Evolutionary conservation across 305 asterid species (phyloP).

Genomic region (Ajuga reptans): DNA sequence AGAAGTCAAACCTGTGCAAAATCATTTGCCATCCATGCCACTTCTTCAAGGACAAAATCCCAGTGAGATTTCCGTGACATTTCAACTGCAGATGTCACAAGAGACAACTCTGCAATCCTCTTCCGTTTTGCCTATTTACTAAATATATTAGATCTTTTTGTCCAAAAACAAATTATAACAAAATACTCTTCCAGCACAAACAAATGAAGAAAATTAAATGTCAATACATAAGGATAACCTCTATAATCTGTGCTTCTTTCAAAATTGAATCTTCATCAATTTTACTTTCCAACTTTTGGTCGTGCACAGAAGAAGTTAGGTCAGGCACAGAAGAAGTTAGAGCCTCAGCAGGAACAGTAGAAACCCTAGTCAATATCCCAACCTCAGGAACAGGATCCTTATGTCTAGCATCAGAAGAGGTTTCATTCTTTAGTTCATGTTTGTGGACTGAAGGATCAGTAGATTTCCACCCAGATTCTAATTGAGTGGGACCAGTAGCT

Average conservation of each 20-base stretch:
- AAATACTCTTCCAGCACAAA: conserved; percentile 14
- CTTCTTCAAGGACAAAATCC: conserved; percentile 92
- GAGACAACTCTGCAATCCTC: conserved; percentile 62
- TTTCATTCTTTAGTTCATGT: conserved; percentile 26
- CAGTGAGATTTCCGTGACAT: conserved; percentile 59
- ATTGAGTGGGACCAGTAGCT: conserved; percentile 26
- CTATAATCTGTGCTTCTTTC: conserved; percentile 81
- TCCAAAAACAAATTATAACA: conserved; percentile 7
- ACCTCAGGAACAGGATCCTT: conserved; percentile 33
- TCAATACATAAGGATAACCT: conserved; percentile 43
- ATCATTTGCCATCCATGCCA: conserved; percentile 97
- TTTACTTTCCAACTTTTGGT: conserved; percentile 29
- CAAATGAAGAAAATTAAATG: conserved; percentile 16
- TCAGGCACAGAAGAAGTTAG: conserved; percentile 33
- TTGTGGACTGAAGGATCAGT: conserved; percentile 23
- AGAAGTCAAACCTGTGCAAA: conserved; percentile 72
- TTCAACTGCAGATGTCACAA: conserved; percentile 36
- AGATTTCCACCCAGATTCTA: conserved; percentile 37
- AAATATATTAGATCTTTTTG: conserved; percentile 30
- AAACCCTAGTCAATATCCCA: conserved; percentile 1
- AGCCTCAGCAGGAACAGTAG: conserved; percentile 32
- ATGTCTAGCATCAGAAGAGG: conserved; percentile 20
- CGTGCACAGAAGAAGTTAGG: conserved; percentile 30
- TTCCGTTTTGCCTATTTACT: conserved; percentile 75
- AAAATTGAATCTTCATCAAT: conserved; percentile 74